Evolutionary conservation across 176 grass and related monocot species (phyloP), one percentile per base, ranked within the genome.

Genomic region (Rhipidocladum racemiflorum): DNA sequence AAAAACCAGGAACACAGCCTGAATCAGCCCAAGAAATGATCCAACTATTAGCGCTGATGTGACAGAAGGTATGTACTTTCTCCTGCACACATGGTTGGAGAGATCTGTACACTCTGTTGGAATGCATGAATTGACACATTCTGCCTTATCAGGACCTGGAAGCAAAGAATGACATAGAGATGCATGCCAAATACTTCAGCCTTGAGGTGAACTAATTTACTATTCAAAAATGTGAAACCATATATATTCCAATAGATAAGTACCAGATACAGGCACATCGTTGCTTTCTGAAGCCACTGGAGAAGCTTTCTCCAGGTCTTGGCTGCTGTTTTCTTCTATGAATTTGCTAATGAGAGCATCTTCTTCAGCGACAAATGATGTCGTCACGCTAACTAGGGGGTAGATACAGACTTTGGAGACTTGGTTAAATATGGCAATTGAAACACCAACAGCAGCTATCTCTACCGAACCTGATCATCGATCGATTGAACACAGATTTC

Each of bases 351-450:
- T 99, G 91, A 95, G 91, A 42, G 96, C 92, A 70, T 99, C 91
- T 91, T 99, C 96, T 89, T 99, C 96, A 14, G 96, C 96, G 0
- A 99, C 96, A 74, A 99, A 99, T 36, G 96, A 99, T 68, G 96
- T 99, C 7, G 96, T 91, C 4, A 99, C 96, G 43, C 96, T 99
- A 20, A 99, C 92, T 61, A 99, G 92, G 51, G 96, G 96, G 72
- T 95, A 99, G 67, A 99, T 99, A 2, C 90, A 99, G 72, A 99
- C 80, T 89, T 99, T 99, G 1, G 96, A 93, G 20, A 95, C 85
- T 75, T 99, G 96, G 75, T 99, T 99, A 85, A 99, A 99, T 85
- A 99, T 93, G 50, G 96, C 92, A 70, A 99, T 92, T 29, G 96
- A 91, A 53, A 99, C 96, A 64, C 96, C 96, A 30, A 99, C 96